Percentiles rank a stretch among this genome's conserved stretches.
These are phyloP conservation scores for Rhizopogon vulgaris DNA, from an alignment of 768 basidiomycete genomes.

Conservation along the genomic window DNA sequence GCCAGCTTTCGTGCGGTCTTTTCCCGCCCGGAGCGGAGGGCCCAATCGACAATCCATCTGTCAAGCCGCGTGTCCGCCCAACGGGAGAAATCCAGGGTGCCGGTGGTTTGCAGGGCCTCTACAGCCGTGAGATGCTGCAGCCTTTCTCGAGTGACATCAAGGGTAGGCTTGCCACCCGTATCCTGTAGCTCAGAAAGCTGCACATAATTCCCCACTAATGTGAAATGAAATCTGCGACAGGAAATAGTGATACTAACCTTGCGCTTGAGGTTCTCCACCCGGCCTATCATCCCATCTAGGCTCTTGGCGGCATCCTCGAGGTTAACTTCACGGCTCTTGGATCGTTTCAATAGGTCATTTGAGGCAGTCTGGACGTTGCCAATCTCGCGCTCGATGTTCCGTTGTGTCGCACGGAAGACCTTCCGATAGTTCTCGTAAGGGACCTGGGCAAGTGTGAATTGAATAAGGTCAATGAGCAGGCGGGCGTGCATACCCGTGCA, in stretches of 20 bases:
- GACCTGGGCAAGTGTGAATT: conserved; percentile 43
- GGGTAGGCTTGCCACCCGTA: conserved; percentile 46
- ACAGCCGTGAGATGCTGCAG: conserved; percentile 63
- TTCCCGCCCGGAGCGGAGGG: conserved; percentile 71
- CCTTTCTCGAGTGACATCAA: conserved; percentile 70
- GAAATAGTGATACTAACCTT: conserved; percentile 52
- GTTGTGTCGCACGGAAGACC: conserved; percentile 78
- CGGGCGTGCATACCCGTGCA: conserved; percentile 44
- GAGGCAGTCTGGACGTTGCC: conserved; percentile 49
- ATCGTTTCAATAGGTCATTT: conserved; percentile 52
- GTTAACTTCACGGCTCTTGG: conserved; percentile 30
- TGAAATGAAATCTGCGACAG: conserved; percentile 5
- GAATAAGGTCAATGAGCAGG: conserved; percentile 9
- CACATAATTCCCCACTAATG: conserved; percentile 9
- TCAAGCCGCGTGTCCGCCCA: conserved; percentile 82
- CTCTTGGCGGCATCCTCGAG: conserved; percentile 50
- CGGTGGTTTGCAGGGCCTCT: conserved; percentile 48
- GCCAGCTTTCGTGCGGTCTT: conserved; percentile 74
- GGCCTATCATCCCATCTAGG: conserved; percentile 71
- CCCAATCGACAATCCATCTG: conserved; percentile 92
- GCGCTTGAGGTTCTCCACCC: conserved; percentile 76
- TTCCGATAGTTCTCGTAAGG: conserved; percentile 88
- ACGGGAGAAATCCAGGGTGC: conserved; percentile 52
- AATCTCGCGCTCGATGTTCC: conserved; percentile 76
- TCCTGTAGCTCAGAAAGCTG: conserved; percentile 48